A percentile compares a stretch with the other conserved stretches of the same genome.
phyloP scores from a whole-genome alignment of 2,329 filamentous ascomycete species.

The Mycosphaerella arachidis region DNA sequence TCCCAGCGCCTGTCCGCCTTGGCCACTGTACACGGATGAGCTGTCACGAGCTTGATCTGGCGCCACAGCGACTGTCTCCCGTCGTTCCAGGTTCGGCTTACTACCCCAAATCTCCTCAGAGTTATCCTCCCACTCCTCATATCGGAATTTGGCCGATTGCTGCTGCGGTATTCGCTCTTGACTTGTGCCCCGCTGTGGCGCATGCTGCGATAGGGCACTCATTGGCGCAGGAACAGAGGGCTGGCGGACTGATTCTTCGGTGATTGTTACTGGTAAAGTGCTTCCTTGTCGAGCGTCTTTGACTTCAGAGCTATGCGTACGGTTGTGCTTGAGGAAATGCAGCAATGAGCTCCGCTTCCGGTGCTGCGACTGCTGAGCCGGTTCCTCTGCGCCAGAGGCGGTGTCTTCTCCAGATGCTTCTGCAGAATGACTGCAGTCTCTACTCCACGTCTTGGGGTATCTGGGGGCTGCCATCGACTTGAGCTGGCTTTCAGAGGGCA shows the following conservation, averaged over 20 bases:
- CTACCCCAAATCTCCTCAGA: constrained; percentile 27
- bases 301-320: constrained; percentile 18
- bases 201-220: constrained; percentile 10
- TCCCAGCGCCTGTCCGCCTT: constrained; percentile 5
- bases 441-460: constrained; percentile 20
- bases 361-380: constrained; percentile 6
- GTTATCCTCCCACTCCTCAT: constrained; percentile 28
- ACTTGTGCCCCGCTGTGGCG: constrained; percentile 9
- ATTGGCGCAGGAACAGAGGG: background rate
- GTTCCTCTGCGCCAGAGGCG: constrained; percentile 24
- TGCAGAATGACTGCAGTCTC: constrained; percentile 18
- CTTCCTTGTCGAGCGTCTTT: constrained; percentile 9
- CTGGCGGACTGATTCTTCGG: constrained; percentile 12
- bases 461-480: constrained; percentile 1
- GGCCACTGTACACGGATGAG: background rate
- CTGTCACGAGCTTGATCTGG: constrained; percentile 8
- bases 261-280: constrained; percentile 1
- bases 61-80: constrained; percentile 18
- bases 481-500: constrained; percentile 4
- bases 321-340: constrained; percentile 25
- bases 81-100: constrained; percentile 13
- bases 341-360: constrained; percentile 28
- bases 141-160: constrained; percentile 12
- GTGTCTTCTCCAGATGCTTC: constrained; percentile 26
- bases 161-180: background rate